These are phyloP conservation scores for Neospora caninum DNA, from an alignment of 169 alveolate genomes.

Conservation along the genomic window DNA sequence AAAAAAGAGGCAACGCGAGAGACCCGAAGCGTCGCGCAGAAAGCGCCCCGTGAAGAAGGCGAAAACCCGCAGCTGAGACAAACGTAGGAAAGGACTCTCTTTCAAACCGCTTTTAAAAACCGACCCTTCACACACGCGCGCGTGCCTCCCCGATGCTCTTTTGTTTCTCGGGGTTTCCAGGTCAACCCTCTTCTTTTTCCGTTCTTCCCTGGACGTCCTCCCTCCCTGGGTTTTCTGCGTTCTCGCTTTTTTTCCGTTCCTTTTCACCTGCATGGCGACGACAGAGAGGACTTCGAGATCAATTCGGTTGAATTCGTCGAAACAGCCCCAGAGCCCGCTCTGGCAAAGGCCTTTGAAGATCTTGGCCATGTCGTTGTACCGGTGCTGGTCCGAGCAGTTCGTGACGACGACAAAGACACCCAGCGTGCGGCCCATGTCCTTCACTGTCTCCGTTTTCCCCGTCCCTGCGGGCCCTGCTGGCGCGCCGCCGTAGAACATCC, in stretches of 20 bases:
- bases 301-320: conserved; percentile 95
- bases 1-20: neutral
- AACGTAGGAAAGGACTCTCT: too few relatives aligned
- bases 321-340: conserved; percentile 95
- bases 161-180: neutral
- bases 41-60: neutral
- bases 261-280: conserved; percentile 90
- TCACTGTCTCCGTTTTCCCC: conserved; percentile 96
- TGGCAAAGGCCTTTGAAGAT: conserved; percentile 92
- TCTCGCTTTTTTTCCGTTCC: neutral
- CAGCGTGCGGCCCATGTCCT: conserved; percentile 94
- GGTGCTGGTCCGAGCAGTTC: conserved; percentile 95
- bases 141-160: neutral
- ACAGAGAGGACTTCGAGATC: conserved; percentile 93
- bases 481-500: conserved; percentile 96
- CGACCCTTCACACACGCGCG: neutral
- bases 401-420: conserved; percentile 96
- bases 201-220: neutral
- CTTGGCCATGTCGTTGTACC: conserved; percentile 96
- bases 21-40: neutral
- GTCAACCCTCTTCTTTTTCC: neutral
- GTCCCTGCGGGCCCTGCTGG: conserved; percentile 99
- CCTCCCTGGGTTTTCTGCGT: neutral
- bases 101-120: too few relatives aligned
- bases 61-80: too few relatives aligned